phyloP scores from a whole-genome alignment of 306 rosid species.

The Vigna mungo region DNA sequence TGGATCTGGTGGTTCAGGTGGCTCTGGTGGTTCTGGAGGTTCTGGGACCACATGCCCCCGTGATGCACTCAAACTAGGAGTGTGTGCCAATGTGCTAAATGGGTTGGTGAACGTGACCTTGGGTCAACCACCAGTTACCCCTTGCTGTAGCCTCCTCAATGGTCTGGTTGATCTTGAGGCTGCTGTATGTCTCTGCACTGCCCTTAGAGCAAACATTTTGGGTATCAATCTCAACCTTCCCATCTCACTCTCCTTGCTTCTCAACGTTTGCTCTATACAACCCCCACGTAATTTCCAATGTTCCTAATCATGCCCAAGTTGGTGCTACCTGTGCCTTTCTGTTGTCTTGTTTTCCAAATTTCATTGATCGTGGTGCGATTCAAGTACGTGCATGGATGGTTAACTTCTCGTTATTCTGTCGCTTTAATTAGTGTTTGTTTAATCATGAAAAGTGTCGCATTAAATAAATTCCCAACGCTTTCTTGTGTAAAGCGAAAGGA shows the following conservation, averaged over 20 bases:
- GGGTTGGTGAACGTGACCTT: slow-evolving; percentile 60
- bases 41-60: slow-evolving; percentile 59
- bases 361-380: not conserved
- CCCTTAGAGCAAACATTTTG: slow-evolving; percentile 69
- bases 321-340: not conserved
- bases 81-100: slow-evolving; percentile 69
- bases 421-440: not conserved
- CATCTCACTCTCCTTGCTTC: slow-evolving; percentile 71
- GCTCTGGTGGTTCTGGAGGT: not conserved
- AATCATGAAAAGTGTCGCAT: not conserved
- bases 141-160: slow-evolving; percentile 70
- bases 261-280: slow-evolving; percentile 63
- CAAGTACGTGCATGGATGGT: slow-evolving; percentile 27
- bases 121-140: slow-evolving; percentile 71
- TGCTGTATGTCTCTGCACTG: slow-evolving; percentile 88
- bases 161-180: slow-evolving; percentile 85
- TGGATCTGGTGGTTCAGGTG: not conserved
- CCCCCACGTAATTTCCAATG: slow-evolving; percentile 72
- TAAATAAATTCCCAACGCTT: slow-evolving; percentile 2
- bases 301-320: slow-evolving; percentile 33
- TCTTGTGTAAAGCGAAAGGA: not conserved
- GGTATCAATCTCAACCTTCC: slow-evolving; percentile 84
- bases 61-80: slow-evolving; percentile 72
- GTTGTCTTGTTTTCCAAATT: not conserved
- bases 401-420: slow-evolving; percentile 22